These are phyloP conservation scores for Cadophora luteo-olivacea DNA, from an alignment of 2,329 filamentous ascomycete genomes.

Conservation along the genomic window DNA sequence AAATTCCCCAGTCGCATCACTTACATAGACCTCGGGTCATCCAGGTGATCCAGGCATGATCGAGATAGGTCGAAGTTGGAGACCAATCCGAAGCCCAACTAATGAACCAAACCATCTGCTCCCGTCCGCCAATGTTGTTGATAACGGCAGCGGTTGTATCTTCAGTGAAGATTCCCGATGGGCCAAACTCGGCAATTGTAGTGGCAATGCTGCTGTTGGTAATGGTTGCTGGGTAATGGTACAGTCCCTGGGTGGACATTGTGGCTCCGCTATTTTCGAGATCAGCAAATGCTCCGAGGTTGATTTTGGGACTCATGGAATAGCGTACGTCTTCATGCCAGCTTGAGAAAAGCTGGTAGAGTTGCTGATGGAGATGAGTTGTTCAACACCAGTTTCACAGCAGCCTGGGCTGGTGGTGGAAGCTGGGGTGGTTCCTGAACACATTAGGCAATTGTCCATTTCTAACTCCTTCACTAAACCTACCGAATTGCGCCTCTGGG, in stretches of 20 bases:
- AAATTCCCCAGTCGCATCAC: conserved; percentile 45
- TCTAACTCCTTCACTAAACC: neutral
- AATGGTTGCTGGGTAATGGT: conserved; percentile 64
- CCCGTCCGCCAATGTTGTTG: conserved; percentile 60
- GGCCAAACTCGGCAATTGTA: conserved; percentile 58
- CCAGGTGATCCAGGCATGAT: conserved; percentile 69
- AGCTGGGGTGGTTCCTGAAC: conserved; percentile 2
- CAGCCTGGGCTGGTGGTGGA: conserved; percentile 46
- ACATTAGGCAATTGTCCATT: neutral
- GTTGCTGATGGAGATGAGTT: conserved; percentile 56
- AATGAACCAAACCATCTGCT: conserved; percentile 69
- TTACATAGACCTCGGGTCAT: conserved; percentile 60
- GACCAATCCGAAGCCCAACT: conserved; percentile 50
- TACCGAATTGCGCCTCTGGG: conserved; percentile 17
- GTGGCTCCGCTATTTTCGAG: conserved; percentile 46
- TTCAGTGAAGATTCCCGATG: conserved; percentile 47
- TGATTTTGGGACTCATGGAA: neutral
- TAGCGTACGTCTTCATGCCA: conserved; percentile 49
- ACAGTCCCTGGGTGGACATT: conserved; percentile 59
- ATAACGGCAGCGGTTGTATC: conserved; percentile 59
- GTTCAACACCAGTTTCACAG: conserved; percentile 53
- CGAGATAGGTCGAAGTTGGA: conserved; percentile 60
- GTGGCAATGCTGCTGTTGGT: conserved; percentile 59
- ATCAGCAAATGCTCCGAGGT: conserved; percentile 21
- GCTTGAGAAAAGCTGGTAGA: conserved; percentile 60